Base-by-base conservation (phyloP, 768 basidiomycete species). In the Boletus barrowsii region DNA sequence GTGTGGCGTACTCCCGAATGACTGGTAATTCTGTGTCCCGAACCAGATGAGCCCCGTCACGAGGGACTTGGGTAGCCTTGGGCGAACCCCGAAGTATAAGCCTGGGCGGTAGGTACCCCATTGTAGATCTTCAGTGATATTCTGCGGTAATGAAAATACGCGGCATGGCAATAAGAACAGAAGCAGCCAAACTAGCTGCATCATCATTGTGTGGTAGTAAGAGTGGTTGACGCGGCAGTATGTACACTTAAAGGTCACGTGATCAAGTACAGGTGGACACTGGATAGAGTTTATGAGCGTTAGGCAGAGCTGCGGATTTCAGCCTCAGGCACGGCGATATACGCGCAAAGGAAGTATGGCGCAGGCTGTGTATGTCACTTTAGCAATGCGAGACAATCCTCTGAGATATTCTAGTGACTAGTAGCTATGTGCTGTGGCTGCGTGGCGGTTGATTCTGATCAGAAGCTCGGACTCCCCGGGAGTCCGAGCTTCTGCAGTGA, bases 11-110 rank as follows among this genome's bases (percentile, higher is more conserved):
- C 88, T 79, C 56, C 73, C 67, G 53, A 84, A 72, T 58, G 90
- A 87, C 64, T 85, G 78, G 65, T 83, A 97, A 72, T 96, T 82
- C 37, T 91, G 85, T 9, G 90, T 86, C 30, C 94, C 91, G 68
- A 91, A 93, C 95, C 95, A 98, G 71, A 96, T 82, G 33, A 98
- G 80, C 13, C 95, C 95, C 3, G 90, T 92, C 84, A 94, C 82
- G 26, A 98, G 79, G n/a, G 90, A 92, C 62, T 90, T 83, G 0
- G 94, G 93, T 58, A 92, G 73, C 42, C 87, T 80, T 13, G 95
- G 91, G 46, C 91, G 76, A 42, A 97, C 76, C 18, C 95, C 95
- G 71, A 97, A 96, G 74, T 98, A 98, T n/a, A 97, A 79, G 64
- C 93, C 91, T 0, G 95, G 92, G 40, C 95, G 77, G 71, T 93